Evolutionary conservation across 345 rosid species (phyloP).

Genomic region (Adansonia digitata): DNA sequence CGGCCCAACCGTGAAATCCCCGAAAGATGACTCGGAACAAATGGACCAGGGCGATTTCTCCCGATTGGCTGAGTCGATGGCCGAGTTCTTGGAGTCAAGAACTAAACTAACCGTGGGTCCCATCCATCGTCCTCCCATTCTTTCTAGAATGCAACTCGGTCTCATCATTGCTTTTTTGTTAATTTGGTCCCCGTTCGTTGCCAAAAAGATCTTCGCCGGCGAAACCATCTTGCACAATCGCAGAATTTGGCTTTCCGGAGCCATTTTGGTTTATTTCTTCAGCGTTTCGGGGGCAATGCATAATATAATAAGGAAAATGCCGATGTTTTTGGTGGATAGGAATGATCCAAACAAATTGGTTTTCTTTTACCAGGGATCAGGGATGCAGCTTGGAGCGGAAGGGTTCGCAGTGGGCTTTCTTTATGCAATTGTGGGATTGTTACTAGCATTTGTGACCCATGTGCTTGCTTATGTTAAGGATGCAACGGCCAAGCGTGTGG

Average conservation of each 20-base stretch:
- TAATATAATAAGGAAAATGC: not conserved
- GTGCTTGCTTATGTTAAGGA: not conserved
- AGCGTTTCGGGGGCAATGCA: not conserved
- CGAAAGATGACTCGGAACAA: slow-evolving; percentile 42
- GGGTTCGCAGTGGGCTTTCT: not conserved
- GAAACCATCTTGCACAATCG: not conserved
- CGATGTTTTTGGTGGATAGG: not conserved
- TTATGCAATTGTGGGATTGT: not conserved
- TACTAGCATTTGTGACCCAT: not conserved
- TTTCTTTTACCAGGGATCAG: not conserved
- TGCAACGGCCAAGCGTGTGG: not conserved
- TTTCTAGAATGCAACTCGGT: slow-evolving; percentile 44
- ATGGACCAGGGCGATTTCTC: slow-evolving; percentile 53
- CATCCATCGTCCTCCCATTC: slow-evolving; percentile 53
- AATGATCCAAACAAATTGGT: not conserved
- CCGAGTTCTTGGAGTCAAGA: slow-evolving; percentile 49
- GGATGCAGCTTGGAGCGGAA: not conserved
- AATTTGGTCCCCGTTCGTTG: slow-evolving; percentile 36
- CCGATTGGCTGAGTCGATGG: slow-evolving; percentile 61
- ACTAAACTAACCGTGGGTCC: slow-evolving; percentile 54
- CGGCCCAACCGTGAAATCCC: slow-evolving; percentile 39
- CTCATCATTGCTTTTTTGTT: slow-evolving; percentile 20
- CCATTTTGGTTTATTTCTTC: not conserved
- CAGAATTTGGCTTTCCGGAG: not conserved
- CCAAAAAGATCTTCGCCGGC: not conserved